These are phyloP conservation scores for Alternaria atra DNA, from an alignment of 2,329 filamentous ascomycete species.

Conservation along the genomic window DNA sequence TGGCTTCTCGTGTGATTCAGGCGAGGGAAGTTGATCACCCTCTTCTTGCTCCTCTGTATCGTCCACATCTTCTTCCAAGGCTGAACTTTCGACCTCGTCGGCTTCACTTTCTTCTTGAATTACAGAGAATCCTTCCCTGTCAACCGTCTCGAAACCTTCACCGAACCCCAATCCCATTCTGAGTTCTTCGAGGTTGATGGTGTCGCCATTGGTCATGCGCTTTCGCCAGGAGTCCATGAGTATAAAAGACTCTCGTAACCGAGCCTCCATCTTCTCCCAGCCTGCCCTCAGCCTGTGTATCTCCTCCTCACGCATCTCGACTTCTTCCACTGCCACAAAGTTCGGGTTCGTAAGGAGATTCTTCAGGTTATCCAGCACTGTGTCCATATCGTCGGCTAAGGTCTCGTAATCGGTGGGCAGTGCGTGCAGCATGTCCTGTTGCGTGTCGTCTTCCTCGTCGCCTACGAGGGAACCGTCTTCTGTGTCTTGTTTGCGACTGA, in stretches of 20 bases:
- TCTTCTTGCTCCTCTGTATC: conserved; percentile 23
- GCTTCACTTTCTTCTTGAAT: conserved; percentile 34
- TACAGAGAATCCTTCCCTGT: conserved; percentile 41
- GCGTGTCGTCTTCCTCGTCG: conserved; percentile 44
- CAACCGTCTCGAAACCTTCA: conserved; percentile 53
- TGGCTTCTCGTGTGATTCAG: conserved; percentile 29
- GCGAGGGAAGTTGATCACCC: conserved; percentile 30
- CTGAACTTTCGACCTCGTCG: conserved; percentile 39
- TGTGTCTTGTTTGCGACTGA: conserved; percentile 34
- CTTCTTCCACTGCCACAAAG: conserved; percentile 94
- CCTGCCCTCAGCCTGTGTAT: conserved; percentile 83
- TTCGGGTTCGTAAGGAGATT: conserved; percentile 92
- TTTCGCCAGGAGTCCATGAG: conserved; percentile 94
- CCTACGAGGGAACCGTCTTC: conserved; percentile 39
- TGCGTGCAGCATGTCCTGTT: conserved; percentile 52
- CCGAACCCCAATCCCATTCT: conserved; percentile 71
- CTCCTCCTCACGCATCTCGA: conserved; percentile 90
- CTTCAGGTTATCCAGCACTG: conserved; percentile 80
- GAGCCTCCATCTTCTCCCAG: conserved; percentile 91
- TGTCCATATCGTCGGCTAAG: conserved; percentile 76
- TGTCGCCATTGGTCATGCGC: conserved; percentile 75
- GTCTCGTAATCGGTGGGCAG: conserved; percentile 71
- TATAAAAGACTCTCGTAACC: conserved; percentile 88
- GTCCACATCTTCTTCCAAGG: conserved; percentile 42
- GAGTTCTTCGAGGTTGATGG: conserved; percentile 68